phyloP scores from a whole-genome alignment of 1,284 basidiomycete species.

The Apiotrichum akiyoshidainum region DNA sequence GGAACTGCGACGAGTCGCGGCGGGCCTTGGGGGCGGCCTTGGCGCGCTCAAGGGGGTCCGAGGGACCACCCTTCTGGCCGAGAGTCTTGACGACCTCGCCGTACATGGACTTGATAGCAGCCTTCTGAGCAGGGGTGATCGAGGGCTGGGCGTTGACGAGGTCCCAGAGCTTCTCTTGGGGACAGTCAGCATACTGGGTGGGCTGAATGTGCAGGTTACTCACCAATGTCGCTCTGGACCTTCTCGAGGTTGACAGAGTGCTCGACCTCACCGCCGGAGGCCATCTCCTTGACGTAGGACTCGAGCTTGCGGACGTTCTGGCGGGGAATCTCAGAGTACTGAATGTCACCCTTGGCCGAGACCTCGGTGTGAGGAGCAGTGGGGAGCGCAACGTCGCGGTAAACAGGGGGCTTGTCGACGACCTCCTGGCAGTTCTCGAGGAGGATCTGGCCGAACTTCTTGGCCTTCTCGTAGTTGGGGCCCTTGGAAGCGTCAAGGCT shows the following conservation, averaged over 20 bases:
- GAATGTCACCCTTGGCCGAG: conserved; percentile 86
- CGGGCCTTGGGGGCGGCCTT: conserved; percentile 53
- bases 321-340: conserved; percentile 90
- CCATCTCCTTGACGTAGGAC: conserved; percentile 98
- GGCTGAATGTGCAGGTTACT: conserved; percentile 10
- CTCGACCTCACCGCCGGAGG: conserved; percentile 81
- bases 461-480: conserved; percentile 87
- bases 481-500: conserved; percentile 76
- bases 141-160: conserved; percentile 95
- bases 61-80: conserved; percentile 58
- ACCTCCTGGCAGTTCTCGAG: conserved; percentile 69
- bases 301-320: conserved; percentile 95
- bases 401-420: conserved; percentile 52
- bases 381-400: conserved; percentile 78
- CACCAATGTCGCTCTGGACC: conserved; percentile 83
- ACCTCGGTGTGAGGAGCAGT: conserved; percentile 95
- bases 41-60: conserved; percentile 30
- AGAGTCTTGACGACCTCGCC: conserved; percentile 78
- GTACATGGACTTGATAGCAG: conserved; percentile 93
- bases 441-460: conserved; percentile 93
- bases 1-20: conserved; percentile 88
- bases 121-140: conserved; percentile 95
- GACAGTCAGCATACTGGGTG: not conserved
- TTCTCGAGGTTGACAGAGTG: conserved; percentile 87
- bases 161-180: conserved; percentile 80